A percentile compares a stretch with the other conserved stretches of the same genome.
phyloP scores from a whole-genome alignment of 176 grass and related monocot genomes.

The Triticum dicoccoides region DNA sequence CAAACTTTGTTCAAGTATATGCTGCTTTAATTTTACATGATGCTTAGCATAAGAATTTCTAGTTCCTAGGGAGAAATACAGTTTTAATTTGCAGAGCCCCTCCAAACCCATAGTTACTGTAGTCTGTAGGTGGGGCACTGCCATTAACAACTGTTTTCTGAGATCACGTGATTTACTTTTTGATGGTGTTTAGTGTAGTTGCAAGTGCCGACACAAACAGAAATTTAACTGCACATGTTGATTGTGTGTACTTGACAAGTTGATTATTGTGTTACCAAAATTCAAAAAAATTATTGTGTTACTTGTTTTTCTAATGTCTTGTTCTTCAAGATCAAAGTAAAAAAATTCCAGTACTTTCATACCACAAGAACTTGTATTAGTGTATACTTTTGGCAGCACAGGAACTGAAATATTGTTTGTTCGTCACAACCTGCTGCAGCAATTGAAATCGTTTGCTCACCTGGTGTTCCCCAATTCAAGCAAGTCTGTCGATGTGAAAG shows the following conservation, averaged over 20 bases:
- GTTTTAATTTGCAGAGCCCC: not conserved
- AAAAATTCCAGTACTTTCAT: too few relatives aligned
- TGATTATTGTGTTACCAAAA: not conserved
- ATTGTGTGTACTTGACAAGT: not conserved
- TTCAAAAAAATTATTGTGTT: not conserved
- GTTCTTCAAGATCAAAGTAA: not conserved
- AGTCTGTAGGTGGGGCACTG: not conserved
- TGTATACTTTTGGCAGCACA: not conserved
- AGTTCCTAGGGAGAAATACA: not conserved
- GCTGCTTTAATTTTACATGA: not conserved
- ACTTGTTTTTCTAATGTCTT: not conserved
- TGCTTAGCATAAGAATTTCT: not conserved
- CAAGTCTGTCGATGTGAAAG: slow-evolving; percentile 39
- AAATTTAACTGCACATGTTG: not conserved
- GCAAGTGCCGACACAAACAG: not conserved
- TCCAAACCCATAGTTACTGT: not conserved
- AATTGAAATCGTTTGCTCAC: slow-evolving; percentile 77
- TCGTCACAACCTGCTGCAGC: slow-evolving; percentile 49
- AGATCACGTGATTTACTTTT: not conserved
- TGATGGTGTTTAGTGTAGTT: not conserved
- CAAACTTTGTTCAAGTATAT: not conserved
- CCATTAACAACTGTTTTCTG: not conserved
- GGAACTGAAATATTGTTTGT: not conserved
- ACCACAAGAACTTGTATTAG: not conserved
- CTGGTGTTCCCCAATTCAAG: slow-evolving; percentile 85